These are phyloP conservation scores for Citrus mangshanensis DNA, from an alignment of 345 rosid genomes.

Conservation along the genomic window DNA sequence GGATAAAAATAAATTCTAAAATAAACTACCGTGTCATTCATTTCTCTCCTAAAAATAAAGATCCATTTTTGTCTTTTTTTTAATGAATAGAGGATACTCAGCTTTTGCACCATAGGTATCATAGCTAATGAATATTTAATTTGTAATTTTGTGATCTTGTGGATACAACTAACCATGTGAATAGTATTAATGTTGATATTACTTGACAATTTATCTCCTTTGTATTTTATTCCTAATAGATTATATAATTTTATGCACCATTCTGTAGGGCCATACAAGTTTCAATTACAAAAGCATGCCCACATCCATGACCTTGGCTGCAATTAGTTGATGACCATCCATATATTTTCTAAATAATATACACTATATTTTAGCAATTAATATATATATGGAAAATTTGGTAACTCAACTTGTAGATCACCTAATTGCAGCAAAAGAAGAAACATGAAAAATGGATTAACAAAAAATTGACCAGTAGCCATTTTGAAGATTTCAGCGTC, in stretches of 20 bases:
- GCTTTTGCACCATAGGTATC: too few relatives aligned
- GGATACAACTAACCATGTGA: background rate
- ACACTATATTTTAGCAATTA: background rate
- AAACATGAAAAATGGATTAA: background rate
- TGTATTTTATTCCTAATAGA: background rate
- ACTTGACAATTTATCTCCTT: background rate
- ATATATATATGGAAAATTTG: background rate
- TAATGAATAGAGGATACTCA: too few relatives aligned
- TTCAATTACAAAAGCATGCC: background rate
- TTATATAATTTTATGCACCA: too few relatives aligned
- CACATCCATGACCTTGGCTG: background rate
- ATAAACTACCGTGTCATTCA: too few relatives aligned
- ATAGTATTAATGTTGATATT: background rate
- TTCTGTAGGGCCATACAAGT: background rate
- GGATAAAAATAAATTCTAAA: too few relatives aligned
- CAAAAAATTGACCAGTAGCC: background rate
- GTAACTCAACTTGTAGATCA: background rate
- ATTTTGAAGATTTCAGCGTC: background rate
- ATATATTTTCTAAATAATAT: background rate
- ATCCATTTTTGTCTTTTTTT: too few relatives aligned
- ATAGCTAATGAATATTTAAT: too few relatives aligned
- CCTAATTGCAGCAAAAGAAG: background rate
- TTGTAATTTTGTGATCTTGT: background rate
- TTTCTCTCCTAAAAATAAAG: too few relatives aligned
- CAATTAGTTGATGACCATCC: background rate